Conservation (phyloP, 1,284 basidiomycete species). For the Microbotryomycetes sp. region DNA sequence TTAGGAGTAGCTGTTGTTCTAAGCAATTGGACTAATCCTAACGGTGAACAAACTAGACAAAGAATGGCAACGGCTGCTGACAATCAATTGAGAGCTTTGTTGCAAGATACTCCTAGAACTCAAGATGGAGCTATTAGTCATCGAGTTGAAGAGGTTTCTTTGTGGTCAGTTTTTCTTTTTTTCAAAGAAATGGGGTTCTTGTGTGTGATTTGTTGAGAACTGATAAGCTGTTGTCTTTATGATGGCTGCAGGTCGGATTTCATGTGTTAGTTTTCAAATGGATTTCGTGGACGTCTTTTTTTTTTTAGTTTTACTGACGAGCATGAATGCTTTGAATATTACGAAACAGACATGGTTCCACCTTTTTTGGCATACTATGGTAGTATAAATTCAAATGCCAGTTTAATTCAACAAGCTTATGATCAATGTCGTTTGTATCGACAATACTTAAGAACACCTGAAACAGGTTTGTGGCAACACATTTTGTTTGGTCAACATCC, state of each 20-base stretch:
- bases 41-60: neutral
- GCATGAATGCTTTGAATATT: neutral
- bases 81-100: slow-evolving; percentile 24
- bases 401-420: slow-evolving; percentile 64
- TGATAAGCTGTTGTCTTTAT: no score
- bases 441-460: slow-evolving; percentile 41
- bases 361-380: slow-evolving; percentile 82
- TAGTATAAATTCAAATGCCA: slow-evolving; percentile 59
- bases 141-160: slow-evolving; percentile 56
- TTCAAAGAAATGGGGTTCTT: no score
- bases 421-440: slow-evolving; percentile 75
- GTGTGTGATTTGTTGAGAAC: slow-evolving; percentile 24
- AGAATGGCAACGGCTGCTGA: slow-evolving; percentile 8
- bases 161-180: slow-evolving; percentile 24
- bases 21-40: slow-evolving; percentile 44
- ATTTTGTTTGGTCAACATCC: slow-evolving; percentile 51
- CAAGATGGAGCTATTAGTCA: slow-evolving; percentile 75
- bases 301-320: neutral
- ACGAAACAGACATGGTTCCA: slow-evolving; percentile 23
- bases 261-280: slow-evolving; percentile 40
- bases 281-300: neutral
- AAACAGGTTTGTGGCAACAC: slow-evolving; percentile 60
- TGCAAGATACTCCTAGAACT: slow-evolving; percentile 45
- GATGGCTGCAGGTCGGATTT: slow-evolving; percentile 28
- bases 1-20: slow-evolving; percentile 72